phyloP scores from a whole-genome alignment of 176 grass and related monocot species.

The Zea luxurians region DNA sequence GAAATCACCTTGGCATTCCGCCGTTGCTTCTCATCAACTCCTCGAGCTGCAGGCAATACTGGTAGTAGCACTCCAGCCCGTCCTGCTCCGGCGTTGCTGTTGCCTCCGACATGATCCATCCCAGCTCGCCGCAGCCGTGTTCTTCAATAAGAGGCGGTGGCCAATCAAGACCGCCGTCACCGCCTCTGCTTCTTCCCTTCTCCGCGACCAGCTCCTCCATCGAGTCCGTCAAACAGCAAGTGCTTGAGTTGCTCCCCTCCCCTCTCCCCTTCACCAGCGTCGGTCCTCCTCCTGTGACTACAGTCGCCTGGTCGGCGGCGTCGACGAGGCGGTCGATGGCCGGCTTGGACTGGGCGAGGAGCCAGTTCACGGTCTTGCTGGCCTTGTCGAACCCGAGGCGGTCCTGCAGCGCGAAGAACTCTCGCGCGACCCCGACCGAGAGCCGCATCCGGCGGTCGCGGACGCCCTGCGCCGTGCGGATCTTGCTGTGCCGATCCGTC shows the following conservation, averaged over 20 bases:
- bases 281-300: background rate
- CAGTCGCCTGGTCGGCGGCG: background rate
- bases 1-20: constrained; percentile 49
- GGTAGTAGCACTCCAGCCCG: constrained; percentile 44
- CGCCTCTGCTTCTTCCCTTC: constrained; percentile 26
- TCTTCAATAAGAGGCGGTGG: constrained; percentile 7
- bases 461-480: constrained; percentile 75
- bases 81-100: background rate
- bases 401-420: constrained; percentile 91
- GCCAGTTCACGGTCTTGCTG: constrained; percentile 83
- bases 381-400: constrained; percentile 82
- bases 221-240: background rate
- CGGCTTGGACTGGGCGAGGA: constrained; percentile 69
- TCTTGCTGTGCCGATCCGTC: constrained; percentile 92
- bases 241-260: constrained; percentile 34
- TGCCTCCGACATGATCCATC: constrained; percentile 4
- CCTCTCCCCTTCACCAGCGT: background rate
- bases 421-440: constrained; percentile 66
- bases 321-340: constrained; percentile 57
- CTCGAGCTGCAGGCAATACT: constrained; percentile 45
- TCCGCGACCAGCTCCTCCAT: constrained; percentile 24
- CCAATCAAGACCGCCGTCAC: background rate
- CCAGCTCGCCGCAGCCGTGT: background rate
- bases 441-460: constrained; percentile 86
- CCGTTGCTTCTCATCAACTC: constrained; percentile 34